These are phyloP conservation scores for Thecaphora frezii DNA, from an alignment of 1,284 basidiomycete species.

Conservation along the genomic window DNA sequence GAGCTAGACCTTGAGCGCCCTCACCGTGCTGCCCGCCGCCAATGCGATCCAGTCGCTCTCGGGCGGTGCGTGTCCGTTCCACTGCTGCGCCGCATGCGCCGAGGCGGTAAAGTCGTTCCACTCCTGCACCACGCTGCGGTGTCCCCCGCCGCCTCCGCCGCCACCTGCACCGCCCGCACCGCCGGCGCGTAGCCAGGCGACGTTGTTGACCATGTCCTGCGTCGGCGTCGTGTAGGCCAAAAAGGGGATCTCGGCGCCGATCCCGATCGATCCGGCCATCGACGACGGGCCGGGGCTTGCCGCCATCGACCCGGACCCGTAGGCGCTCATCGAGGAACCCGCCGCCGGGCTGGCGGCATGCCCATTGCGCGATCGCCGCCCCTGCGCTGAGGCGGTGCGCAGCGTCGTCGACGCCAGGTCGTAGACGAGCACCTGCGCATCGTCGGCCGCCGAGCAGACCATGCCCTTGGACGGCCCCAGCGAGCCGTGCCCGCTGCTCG, in stretches of 20 bases:
- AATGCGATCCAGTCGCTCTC: constrained; percentile 41
- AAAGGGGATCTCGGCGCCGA: constrained; percentile 52
- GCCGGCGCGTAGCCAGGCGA: constrained; percentile 50
- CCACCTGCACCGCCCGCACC: constrained; percentile 24
- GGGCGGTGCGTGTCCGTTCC: constrained; percentile 25
- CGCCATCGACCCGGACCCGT: constrained; percentile 27
- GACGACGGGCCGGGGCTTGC: constrained; percentile 31
- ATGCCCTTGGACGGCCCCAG: constrained; percentile 55
- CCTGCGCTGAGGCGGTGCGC: constrained; percentile 54
- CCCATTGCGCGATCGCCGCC: constrained; percentile 51
- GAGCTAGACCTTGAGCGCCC: constrained; percentile 26
- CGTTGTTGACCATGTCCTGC: constrained; percentile 57
- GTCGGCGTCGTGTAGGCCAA: constrained; percentile 51
- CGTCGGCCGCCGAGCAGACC: constrained; percentile 57
- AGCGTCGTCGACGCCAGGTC: constrained; percentile 55
- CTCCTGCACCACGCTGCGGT: constrained; percentile 50
- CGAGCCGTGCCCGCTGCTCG: constrained; percentile 36
- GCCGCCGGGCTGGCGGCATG: constrained; percentile 41
- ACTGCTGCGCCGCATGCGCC: constrained; percentile 8
- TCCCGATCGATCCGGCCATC: constrained; percentile 36
- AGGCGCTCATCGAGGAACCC: constrained; percentile 20
- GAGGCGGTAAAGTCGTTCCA: constrained; percentile 54
- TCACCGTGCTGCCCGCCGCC: constrained; percentile 30
- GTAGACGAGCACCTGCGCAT: constrained; percentile 56
- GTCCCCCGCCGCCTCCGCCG: constrained; percentile 17